Evolutionary conservation across 2,329 filamentous ascomycete species (phyloP), one percentile per base, ranked within the genome.

Genomic region (Penicillium verrucosum): DNA sequence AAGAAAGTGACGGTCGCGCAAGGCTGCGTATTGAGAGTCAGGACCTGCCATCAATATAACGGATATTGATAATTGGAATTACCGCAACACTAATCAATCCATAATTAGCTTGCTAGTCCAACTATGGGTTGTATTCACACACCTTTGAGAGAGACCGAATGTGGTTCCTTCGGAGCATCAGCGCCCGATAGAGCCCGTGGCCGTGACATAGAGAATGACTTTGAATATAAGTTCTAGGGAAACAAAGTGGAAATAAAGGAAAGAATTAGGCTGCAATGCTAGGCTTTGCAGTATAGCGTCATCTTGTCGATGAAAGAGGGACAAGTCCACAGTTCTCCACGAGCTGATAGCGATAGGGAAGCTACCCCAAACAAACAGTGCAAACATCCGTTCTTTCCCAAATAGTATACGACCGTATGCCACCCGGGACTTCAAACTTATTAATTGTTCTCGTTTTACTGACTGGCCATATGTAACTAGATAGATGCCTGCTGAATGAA

Each of bases 121-220:
- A 23, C 4, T 42, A 25, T 11, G 38, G 12, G n/a, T 41, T 48
- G 46, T 42, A 18, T 54, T 58, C 48, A 34, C 68, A 45, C 70
- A 79, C 77, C 89, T 78, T 92, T 93, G 51, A 92, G 78, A 50
- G 89, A 92, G 44, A 92, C 84, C 21, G 87, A 85, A 74, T 92
- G 89, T 37, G 89, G 88, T 75, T 92, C 89, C 73, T 90, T 90
- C 14, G 74, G 72, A 46, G 68, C 73, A 42, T 79, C 77, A 46
- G 76, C 74, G 14, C 71, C 67, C 16, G 76, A 78, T 44, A 72
- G 66, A 49, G 76, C 73, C 57, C 77, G 71, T 51, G 75, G 68
- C 30, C 76, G 75, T 63, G 76, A 71, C 77, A 79, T 79, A 0
- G 18, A n/a, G 38, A 47, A 38, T 16, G 41, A 8, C n/a, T 52